Evolutionary conservation across 768 basidiomycete genomes (phyloP).

Genomic region (Tricholoma matsutake): DNA sequence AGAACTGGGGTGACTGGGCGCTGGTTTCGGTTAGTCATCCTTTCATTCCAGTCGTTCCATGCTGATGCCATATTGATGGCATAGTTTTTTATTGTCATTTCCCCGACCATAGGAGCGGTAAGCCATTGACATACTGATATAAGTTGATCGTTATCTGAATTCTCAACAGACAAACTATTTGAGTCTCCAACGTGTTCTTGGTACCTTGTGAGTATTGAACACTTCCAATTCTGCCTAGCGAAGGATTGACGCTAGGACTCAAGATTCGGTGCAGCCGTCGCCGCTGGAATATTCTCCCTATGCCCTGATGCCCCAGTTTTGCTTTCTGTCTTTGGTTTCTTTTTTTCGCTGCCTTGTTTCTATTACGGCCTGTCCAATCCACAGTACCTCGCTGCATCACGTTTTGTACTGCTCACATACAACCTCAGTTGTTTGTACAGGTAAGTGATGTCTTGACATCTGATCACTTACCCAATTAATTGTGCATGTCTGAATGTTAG

Average conservation of each 20-base stretch:
- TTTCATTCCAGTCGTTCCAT: constrained; percentile 3
- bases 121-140: constrained; percentile 11
- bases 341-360: constrained; percentile 93
- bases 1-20: constrained; percentile 93
- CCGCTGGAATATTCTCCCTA: constrained; percentile 65
- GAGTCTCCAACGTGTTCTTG: constrained; percentile 76
- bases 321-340: constrained; percentile 80
- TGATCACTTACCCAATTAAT: not conserved
- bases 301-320: constrained; percentile 75
- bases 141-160: constrained; percentile 1
- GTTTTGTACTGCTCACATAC: constrained; percentile 84
- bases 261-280: constrained; percentile 78
- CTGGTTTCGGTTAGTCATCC: constrained; percentile 71
- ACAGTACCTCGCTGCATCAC: constrained; percentile 66
- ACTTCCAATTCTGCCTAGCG: constrained; percentile 6
- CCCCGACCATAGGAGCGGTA: constrained; percentile 85
- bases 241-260: not conserved
- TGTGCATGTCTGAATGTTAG: constrained; percentile 32
- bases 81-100: constrained; percentile 88
- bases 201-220: constrained; percentile 64
- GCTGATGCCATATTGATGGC: not conserved
- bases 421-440: constrained; percentile 80
- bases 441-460: constrained; percentile 31
- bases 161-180: constrained; percentile 75
- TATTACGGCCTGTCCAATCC: constrained; percentile 83